Base-by-base conservation (phyloP, 768 basidiomycete genomes). In the Suillus alpinus region DNA sequence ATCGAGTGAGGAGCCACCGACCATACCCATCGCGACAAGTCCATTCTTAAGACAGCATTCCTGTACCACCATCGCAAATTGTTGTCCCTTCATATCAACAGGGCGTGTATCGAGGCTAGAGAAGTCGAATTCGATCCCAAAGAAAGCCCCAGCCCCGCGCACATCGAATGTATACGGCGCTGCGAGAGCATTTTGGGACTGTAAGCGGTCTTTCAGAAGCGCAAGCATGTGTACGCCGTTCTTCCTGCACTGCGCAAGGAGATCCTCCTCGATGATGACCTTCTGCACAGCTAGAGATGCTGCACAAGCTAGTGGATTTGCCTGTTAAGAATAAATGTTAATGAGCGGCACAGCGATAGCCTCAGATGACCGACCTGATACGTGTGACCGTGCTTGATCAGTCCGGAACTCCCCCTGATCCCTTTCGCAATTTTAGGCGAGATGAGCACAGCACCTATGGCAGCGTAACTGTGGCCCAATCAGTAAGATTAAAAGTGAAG, bases 381-480 rank as follows among this genome's bases (percentile, higher is more conserved):
- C 3, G 92, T 92, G 72, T 94, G 92, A 0, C 91, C 92, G 71
- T 93, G 91, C 69, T 92, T 90, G 81, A 88, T 86, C 61, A 88
- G 73, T 32, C 90, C 91, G 12, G 87, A 83, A n/a, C 83, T 78
- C 61, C 79, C 82, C 14, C 82, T 80, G 61, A 95, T 83, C 12
- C 87, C 92, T 59, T 85, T 79, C 1, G 87, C 86, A 36, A 95
- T 83, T 63, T 80, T 81, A 64, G 86, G 82, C 31, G 86, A 88
- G 70, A 95, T 81, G 49, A 95, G 81, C 9, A 93, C 79, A 0
- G 92, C 94, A 26, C 91, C 92, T 60, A 96, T 91, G 37, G 89
- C 78, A 14, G 85, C 88, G 74, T 92, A 94, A 26, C 91, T 92
- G 65, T 43, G 26, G 29, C 26, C 16, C 18, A 52, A 55, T 63